Evolutionary conservation across 2,329 filamentous ascomycete species (phyloP).

Genomic region (Tolypocladium cylindrosporum): DNA sequence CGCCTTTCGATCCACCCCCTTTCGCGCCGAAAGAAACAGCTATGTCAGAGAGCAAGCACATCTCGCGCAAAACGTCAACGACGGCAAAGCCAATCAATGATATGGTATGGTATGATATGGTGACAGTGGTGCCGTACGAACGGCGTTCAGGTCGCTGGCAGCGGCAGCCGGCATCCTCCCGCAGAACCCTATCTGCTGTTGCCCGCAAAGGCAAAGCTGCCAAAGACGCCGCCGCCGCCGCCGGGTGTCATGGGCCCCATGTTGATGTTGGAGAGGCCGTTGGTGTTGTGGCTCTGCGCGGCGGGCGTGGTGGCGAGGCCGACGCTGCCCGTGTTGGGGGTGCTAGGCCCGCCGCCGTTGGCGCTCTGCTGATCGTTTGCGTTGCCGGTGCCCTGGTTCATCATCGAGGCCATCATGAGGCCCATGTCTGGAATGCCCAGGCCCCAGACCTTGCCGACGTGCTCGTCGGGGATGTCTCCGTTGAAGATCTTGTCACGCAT

Average conservation of each 20-base stretch:
- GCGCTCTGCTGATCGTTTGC: conserved; percentile 23
- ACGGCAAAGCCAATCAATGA: neutral
- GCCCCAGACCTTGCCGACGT: conserved; percentile 87
- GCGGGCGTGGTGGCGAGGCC: conserved; percentile 39
- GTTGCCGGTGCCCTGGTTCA: conserved; percentile 26
- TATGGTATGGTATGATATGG: neutral
- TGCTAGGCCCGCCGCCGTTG: conserved; percentile 40
- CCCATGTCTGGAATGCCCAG: conserved; percentile 63
- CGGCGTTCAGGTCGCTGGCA: neutral
- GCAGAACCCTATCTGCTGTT: conserved; percentile 20
- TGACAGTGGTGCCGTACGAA: neutral
- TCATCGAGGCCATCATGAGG: conserved; percentile 22
- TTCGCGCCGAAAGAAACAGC: neutral
- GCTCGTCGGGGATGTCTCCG: conserved; percentile 69
- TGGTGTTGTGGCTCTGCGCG: conserved; percentile 44
- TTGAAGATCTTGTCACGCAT: conserved; percentile 83
- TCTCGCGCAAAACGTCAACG: neutral
- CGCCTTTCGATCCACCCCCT: neutral
- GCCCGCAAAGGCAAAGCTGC: conserved; percentile 52
- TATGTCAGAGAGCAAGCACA: neutral
- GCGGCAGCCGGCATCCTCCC: neutral
- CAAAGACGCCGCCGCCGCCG: conserved; percentile 64
- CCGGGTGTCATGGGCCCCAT: conserved; percentile 72
- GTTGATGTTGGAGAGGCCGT: conserved; percentile 43
- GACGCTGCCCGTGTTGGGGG: conserved; percentile 56